A percentile compares a stretch with the other conserved stretches of the same genome.
phyloP scores from a whole-genome alignment of 129 eudicot species.

The Calendula officinalis region DNA sequence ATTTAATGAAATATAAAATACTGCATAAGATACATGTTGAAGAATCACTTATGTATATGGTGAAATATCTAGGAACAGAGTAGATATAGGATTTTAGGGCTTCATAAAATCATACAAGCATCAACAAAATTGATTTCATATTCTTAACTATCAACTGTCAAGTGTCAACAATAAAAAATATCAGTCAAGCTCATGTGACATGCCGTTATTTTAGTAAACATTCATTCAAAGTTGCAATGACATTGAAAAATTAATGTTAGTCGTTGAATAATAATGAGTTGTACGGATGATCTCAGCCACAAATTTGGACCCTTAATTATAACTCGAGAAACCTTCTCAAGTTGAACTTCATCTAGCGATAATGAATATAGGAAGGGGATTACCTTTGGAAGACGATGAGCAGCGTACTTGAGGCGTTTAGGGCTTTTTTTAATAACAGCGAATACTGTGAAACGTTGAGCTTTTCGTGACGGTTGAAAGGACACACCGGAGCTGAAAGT shows the following conservation, averaged over 20 bases:
- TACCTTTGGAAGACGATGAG: slow-evolving; percentile 82
- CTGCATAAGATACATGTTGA: not conserved
- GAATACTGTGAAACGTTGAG: slow-evolving; percentile 28
- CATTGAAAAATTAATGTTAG: not conserved
- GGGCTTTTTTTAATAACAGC: slow-evolving; percentile 79
- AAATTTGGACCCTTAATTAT: slow-evolving; percentile 6
- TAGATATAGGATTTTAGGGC: slow-evolving; percentile 1
- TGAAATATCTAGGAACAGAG: slow-evolving; percentile 4
- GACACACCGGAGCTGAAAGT: slow-evolving; percentile 30
- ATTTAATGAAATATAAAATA: not conserved
- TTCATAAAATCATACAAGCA: not conserved
- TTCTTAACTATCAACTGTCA: not conserved
- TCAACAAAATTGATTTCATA: not conserved
- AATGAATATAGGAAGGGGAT: not conserved
- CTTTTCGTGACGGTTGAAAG: slow-evolving; percentile 25
- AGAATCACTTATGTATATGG: not conserved
- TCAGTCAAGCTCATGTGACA: not conserved
- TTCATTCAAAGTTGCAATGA: not conserved
- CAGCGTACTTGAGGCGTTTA: slow-evolving; percentile 85
- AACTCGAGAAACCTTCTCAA: not conserved
- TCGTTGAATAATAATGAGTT: not conserved
- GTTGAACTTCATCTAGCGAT: not conserved
- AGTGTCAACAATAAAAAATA: not conserved
- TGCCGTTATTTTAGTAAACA: not conserved
- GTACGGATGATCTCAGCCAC: not conserved